phyloP scores from a whole-genome alignment of 169 alveolate genomes.

The Eimeria sp. region DNA sequence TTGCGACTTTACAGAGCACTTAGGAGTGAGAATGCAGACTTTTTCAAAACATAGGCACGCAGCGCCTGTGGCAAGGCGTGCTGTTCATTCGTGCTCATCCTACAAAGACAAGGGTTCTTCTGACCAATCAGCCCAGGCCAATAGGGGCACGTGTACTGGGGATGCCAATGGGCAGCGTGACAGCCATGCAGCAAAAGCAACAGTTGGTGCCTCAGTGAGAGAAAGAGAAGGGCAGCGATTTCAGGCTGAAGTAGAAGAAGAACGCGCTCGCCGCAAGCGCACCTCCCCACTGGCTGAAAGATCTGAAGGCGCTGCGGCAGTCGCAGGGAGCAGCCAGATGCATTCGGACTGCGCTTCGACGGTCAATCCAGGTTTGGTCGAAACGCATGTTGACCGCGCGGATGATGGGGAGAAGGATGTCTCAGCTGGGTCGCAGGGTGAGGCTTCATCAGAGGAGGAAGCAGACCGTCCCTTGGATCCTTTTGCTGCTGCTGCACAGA shows the following conservation, averaged over 20 bases:
- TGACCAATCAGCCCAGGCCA: not conserved
- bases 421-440: conserved; percentile 36
- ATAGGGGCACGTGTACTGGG: not conserved
- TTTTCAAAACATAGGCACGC: not conserved
- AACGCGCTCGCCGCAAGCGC: conserved; percentile 19
- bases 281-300: not conserved
- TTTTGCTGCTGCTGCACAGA: conserved; percentile 69
- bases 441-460: conserved; percentile 55
- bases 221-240: not conserved
- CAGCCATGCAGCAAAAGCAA: not conserved
- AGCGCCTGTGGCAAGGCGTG: conserved; percentile 16
- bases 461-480: conserved; percentile 52
- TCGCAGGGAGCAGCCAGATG: not conserved
- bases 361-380: not conserved
- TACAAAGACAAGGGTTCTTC: conserved; percentile 5
- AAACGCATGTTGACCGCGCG: not conserved
- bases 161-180: not conserved
- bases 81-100: conserved; percentile 6
- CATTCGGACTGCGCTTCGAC: conserved; percentile 13
- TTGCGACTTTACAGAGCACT: not conserved
- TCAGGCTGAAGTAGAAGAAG: not conserved
- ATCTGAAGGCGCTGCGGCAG: conserved; percentile 5
- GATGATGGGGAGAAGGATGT: conserved; percentile 29
- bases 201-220: not conserved
- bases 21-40: not conserved